Conservation (phyloP, 805 yeast genomes). For the Hyphopichia homilentoma region DNA sequence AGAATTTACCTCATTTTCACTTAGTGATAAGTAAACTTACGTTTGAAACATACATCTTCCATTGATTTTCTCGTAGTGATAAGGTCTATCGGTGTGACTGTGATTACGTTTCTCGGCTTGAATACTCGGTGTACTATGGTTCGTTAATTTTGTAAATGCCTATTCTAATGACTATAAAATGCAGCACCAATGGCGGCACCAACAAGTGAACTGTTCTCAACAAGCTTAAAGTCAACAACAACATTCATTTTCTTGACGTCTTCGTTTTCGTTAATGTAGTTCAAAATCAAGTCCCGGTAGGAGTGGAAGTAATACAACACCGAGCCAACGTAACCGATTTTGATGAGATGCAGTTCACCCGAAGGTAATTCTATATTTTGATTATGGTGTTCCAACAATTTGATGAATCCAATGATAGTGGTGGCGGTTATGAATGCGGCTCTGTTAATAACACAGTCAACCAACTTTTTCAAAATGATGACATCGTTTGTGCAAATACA, state of each 20-base stretch:
- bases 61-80: too few species aligned
- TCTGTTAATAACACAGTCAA: slow-evolving; percentile 38
- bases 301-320: slow-evolving; percentile 41
- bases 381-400: slow-evolving; percentile 19
- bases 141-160: too few species aligned
- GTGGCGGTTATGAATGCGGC: slow-evolving; percentile 42
- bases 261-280: slow-evolving; percentile 20
- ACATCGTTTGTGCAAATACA: slow-evolving; percentile 24
- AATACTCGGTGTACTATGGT: too few species aligned
- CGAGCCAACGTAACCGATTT: slow-evolving; percentile 50
- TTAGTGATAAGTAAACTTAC: too few species aligned
- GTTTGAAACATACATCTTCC: too few species aligned
- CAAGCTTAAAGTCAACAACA: slow-evolving; percentile 32
- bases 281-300: slow-evolving; percentile 30
- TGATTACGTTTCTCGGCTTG: too few species aligned
- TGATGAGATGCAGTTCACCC: slow-evolving; percentile 14
- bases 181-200: slow-evolving; percentile 58
- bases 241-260: slow-evolving; percentile 22
- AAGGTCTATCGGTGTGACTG: too few species aligned
- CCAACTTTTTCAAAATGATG: slow-evolving; percentile 22
- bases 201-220: slow-evolving; percentile 45
- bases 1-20: too few species aligned
- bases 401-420: slow-evolving; percentile 36
- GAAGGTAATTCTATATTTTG: slow-evolving; percentile 11
- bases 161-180: too few species aligned